phyloP scores from a whole-genome alignment of 768 basidiomycete species.

The Calocybe gangraenosa region DNA sequence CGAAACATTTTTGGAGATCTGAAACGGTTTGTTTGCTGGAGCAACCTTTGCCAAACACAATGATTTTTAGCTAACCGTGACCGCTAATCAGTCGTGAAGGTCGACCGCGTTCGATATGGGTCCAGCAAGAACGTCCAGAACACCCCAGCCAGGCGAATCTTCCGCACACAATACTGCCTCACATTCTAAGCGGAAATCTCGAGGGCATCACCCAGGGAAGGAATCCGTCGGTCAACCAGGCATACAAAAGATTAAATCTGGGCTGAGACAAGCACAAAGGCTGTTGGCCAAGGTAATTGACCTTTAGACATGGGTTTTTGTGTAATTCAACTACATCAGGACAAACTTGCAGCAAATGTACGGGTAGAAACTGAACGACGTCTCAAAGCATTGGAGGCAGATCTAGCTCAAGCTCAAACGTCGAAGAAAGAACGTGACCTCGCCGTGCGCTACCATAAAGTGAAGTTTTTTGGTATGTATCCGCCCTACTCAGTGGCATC shows the following conservation, averaged over 20 bases:
- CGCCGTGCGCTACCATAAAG: constrained; percentile 78
- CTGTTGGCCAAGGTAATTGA: constrained; percentile 69
- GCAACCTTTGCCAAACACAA: constrained; percentile 6
- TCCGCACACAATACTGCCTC: constrained; percentile 14
- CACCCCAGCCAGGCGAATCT: constrained; percentile 8
- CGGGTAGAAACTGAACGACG: constrained; percentile 79
- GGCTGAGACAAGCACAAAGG: constrained; percentile 77
- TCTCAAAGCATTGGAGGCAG: constrained; percentile 68
- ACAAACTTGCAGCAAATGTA: constrained; percentile 80
- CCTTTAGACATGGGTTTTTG: constrained; percentile 1
- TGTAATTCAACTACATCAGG: constrained; percentile 32
- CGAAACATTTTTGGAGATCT: constrained; percentile 17
- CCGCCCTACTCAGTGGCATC: not conserved
- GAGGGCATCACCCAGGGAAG: constrained; percentile 19
- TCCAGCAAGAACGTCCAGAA: constrained; percentile 15
- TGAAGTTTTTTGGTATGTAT: constrained; percentile 90
- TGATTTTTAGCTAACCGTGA: constrained; percentile 7
- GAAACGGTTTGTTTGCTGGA: constrained; percentile 7
- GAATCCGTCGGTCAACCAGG: constrained; percentile 47
- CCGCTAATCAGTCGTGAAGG: not conserved
- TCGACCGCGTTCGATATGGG: constrained; percentile 16
- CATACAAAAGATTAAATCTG: constrained; percentile 82
- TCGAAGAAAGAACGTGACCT: constrained; percentile 67
- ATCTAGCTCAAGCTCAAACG: constrained; percentile 60
- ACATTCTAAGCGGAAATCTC: constrained; percentile 22